Evolutionary conservation across 768 basidiomycete species (phyloP).

Genomic region (Kockovaella imperatae): DNA sequence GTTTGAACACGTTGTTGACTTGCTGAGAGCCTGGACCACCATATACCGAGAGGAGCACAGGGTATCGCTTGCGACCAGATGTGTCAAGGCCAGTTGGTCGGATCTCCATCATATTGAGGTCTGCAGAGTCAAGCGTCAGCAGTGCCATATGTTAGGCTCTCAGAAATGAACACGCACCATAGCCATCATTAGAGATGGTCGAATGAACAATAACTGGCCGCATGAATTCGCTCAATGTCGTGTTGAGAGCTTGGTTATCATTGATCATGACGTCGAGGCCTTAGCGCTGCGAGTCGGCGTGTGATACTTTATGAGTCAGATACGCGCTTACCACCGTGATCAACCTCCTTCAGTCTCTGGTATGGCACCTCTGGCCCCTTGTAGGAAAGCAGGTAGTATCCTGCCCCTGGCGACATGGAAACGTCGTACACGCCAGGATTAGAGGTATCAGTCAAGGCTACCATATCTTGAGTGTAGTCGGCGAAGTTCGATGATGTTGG

Average conservation of each 20-base stretch:
- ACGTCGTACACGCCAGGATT: slow-evolving; percentile 56
- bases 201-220: slow-evolving; percentile 61
- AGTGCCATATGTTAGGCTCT: background rate
- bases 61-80: slow-evolving; percentile 90
- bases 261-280: slow-evolving; percentile 59
- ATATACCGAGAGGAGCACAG: slow-evolving; percentile 88
- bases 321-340: slow-evolving; percentile 26
- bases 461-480: slow-evolving; percentile 17
- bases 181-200: slow-evolving; percentile 71
- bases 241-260: slow-evolving; percentile 61
- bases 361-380: slow-evolving; percentile 75
- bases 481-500: slow-evolving; percentile 51
- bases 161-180: slow-evolving; percentile 51
- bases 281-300: slow-evolving; percentile 4
- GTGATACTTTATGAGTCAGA: background rate
- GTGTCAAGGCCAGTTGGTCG: slow-evolving; percentile 88
- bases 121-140: slow-evolving; percentile 46
- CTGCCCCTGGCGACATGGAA: slow-evolving; percentile 74
- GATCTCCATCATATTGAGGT: slow-evolving; percentile 82
- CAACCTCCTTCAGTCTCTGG: slow-evolving; percentile 63
- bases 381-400: slow-evolving; percentile 75
- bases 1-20: slow-evolving; percentile 58
- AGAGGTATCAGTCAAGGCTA: slow-evolving; percentile 38
- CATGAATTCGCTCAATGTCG: slow-evolving; percentile 61
- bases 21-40: slow-evolving; percentile 83